Evolutionary conservation across 352 stramenopile species (phyloP).

Genomic region (Phytopythium kandeliae): DNA sequence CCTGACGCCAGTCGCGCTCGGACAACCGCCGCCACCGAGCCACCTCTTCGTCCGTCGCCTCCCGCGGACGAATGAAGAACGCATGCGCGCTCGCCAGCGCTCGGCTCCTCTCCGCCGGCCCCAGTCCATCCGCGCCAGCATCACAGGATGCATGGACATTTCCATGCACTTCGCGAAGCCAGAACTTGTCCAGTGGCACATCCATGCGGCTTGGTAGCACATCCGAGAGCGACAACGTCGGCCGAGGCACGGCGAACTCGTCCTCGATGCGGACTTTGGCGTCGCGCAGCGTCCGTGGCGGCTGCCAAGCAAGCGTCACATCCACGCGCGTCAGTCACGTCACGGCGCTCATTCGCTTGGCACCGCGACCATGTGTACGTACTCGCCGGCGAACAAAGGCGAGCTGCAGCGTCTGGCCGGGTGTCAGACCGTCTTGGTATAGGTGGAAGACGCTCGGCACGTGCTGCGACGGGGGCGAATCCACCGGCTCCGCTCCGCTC

Average conservation of each 20-base stretch:
- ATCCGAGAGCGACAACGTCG: conserved; percentile 25
- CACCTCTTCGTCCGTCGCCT: conserved; percentile 16
- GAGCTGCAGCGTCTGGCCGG: conserved; percentile 55
- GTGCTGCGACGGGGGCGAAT: not conserved
- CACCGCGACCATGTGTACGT: too few species aligned
- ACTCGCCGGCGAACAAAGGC: conserved; percentile 43
- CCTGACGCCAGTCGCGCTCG: conserved; percentile 37
- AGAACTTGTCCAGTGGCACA: conserved; percentile 20
- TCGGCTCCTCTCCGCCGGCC: not conserved
- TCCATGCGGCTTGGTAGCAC: conserved; percentile 23
- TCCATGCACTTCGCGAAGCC: conserved; percentile 1
- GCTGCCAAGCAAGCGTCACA: conserved; percentile 4
- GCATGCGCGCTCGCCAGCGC: conserved; percentile 14
- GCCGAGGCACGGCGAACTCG: conserved; percentile 45
- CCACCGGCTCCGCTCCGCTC: not conserved
- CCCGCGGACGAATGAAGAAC: conserved; percentile 21
- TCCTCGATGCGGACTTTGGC: conserved; percentile 24
- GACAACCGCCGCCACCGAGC: conserved; percentile 24
- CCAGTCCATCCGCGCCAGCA: conserved; percentile 2
- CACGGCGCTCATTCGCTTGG: too few species aligned
- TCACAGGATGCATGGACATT: not conserved
- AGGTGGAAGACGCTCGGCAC: conserved; percentile 35
- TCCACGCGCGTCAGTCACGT: not conserved
- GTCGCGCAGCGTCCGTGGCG: conserved; percentile 13
- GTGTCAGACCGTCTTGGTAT: conserved; percentile 48